These are phyloP conservation scores for Aspergillus tanneri DNA, from an alignment of 2,329 filamentous ascomycete genomes.

Conservation along the genomic window DNA sequence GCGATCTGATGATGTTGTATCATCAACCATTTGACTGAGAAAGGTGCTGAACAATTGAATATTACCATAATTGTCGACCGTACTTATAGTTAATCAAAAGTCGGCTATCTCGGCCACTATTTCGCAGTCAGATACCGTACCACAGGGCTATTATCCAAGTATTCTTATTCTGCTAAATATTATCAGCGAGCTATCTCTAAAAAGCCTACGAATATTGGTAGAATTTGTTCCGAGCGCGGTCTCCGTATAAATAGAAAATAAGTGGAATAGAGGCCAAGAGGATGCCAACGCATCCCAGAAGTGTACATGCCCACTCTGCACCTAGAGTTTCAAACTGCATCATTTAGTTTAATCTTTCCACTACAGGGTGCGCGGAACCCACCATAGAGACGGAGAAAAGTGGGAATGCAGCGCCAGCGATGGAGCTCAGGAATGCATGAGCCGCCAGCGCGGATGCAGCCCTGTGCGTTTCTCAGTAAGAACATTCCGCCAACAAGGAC, in stretches of 20 bases:
- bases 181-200: too few species aligned
- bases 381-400: slow-evolving; percentile 38
- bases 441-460: slow-evolving; percentile 50
- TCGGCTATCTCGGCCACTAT: too few species aligned
- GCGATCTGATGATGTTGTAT: too few species aligned
- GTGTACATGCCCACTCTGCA: slow-evolving; percentile 33
- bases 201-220: too few species aligned
- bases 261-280: slow-evolving; percentile 35
- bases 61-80: too few species aligned
- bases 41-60: too few species aligned
- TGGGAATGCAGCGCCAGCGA: slow-evolving; percentile 37
- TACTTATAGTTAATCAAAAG: too few species aligned
- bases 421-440: slow-evolving; percentile 49
- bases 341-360: background rate
- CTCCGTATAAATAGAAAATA: slow-evolving; percentile 35
- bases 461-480: slow-evolving; percentile 22
- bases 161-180: too few species aligned
- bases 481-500: background rate
- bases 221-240: too few species aligned
- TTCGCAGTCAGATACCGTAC: too few species aligned
- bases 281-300: slow-evolving; percentile 32
- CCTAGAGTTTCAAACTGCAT: slow-evolving; percentile 44
- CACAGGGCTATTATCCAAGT: too few species aligned
- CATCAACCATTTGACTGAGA: too few species aligned
- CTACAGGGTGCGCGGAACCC: slow-evolving; percentile 7